phyloP scores from a whole-genome alignment of 805 yeast genomes.

The Candida saitoana region DNA sequence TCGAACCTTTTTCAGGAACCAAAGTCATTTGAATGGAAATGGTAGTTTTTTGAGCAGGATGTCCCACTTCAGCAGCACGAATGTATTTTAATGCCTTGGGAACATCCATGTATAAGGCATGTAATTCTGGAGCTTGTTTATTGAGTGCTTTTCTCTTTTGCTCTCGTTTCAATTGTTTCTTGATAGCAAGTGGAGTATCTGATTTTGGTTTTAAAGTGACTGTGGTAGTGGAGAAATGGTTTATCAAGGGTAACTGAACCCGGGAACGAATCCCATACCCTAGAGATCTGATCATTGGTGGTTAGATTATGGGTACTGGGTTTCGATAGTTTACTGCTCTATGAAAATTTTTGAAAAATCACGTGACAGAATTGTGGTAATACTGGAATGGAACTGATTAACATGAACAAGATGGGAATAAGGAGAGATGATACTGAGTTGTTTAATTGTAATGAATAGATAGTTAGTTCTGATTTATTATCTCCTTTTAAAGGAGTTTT shows the following conservation, averaged over 20 bases:
- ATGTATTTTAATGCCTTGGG: constrained; percentile 71
- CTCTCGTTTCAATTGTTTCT: constrained; percentile 20
- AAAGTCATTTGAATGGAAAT: constrained; percentile 57
- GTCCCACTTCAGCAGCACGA: constrained; percentile 89
- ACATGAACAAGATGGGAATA: too few species aligned
- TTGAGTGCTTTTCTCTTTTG: constrained; percentile 21
- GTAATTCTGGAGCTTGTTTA: constrained; percentile 38
- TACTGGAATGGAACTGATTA: not conserved
- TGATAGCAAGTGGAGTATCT: constrained; percentile 15
- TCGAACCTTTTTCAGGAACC: constrained; percentile 73
- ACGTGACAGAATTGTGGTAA: not conserved
- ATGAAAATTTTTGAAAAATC: not conserved
- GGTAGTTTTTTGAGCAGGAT: constrained; percentile 66
- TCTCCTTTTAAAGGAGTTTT: too few species aligned
- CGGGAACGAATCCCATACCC: constrained; percentile 1
- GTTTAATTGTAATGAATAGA: too few species aligned
- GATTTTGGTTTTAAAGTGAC: constrained; percentile 6
- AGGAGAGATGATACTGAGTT: too few species aligned
- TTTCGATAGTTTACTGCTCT: too few species aligned
- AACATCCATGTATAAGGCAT: constrained; percentile 68
- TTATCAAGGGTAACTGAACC: not conserved
- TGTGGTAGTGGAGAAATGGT: constrained; percentile 1
- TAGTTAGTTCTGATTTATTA: too few species aligned
- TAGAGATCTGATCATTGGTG: constrained; percentile 3
- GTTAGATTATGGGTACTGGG: not conserved